Conservation (phyloP, 2,329 filamentous ascomycete species). For the Trichoderma sp. region DNA sequence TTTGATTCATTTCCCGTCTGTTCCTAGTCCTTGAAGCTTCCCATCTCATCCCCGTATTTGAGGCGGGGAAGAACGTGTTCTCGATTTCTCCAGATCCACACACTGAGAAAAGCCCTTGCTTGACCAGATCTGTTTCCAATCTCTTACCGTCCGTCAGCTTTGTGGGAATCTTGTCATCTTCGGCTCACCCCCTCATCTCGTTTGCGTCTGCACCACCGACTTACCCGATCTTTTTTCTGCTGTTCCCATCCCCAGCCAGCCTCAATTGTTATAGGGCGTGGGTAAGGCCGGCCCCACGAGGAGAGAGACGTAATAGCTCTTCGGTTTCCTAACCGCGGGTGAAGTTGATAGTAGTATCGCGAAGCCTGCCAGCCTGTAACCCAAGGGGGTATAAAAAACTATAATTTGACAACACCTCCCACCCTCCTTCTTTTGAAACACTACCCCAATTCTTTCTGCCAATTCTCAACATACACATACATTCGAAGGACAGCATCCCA, state of each 20-base stretch:
- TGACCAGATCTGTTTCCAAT: slow-evolving; percentile 15
- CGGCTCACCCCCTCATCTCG: slow-evolving; percentile 12
- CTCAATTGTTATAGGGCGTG: neutral
- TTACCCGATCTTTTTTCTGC: slow-evolving; percentile 1
- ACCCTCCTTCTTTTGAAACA: neutral
- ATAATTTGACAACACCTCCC: slow-evolving; percentile 18
- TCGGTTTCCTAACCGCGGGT: neutral
- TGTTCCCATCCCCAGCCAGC: slow-evolving; percentile 1
- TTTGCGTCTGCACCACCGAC: slow-evolving; percentile 15
- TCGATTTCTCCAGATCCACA: slow-evolving; percentile 20
- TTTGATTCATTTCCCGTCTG: neutral
- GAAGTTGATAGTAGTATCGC: slow-evolving; percentile 2
- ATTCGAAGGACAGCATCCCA: neutral
- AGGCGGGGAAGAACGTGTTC: slow-evolving; percentile 24
- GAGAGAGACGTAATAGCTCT: neutral
- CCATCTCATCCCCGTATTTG: slow-evolving; percentile 14
- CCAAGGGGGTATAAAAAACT: neutral
- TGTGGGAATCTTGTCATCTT: neutral
- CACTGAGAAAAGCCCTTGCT: neutral
- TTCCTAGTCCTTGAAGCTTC: neutral
- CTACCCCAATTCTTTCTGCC: neutral
- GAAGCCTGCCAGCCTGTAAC: neutral
- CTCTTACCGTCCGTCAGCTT: neutral
- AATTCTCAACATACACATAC: neutral
- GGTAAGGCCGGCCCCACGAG: slow-evolving; percentile 13